Evolutionary conservation across 192 early-diverging fungal species (phyloP).

Genomic region (Coemansia sp.): DNA sequence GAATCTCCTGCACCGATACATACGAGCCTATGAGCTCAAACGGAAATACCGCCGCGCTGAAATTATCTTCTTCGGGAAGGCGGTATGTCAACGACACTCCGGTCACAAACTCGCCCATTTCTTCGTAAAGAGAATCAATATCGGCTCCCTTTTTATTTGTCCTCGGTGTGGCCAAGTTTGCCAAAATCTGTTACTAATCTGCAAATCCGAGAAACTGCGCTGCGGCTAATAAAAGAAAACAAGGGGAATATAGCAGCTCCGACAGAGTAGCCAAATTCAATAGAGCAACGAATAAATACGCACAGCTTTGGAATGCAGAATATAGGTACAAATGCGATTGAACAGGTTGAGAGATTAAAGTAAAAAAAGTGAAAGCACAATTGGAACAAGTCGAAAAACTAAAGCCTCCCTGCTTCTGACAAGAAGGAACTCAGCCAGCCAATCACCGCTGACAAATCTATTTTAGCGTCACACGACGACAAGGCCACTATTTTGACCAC

Average conservation of each 20-base stretch:
- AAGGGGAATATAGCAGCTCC: not conserved
- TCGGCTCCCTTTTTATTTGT: not conserved
- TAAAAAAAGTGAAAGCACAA: not conserved
- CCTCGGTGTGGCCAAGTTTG: no score
- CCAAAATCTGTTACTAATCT: not conserved
- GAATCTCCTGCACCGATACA: constrained; percentile 41
- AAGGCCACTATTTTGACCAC: no score
- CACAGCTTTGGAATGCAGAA: not conserved
- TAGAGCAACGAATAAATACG: not conserved
- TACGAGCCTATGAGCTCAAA: constrained; percentile 45
- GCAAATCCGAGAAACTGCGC: not conserved
- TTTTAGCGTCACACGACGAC: not conserved
- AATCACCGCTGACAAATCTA: not conserved
- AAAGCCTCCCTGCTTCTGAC: not conserved
- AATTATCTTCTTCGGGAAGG: constrained; percentile 34
- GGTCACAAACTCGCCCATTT: constrained; percentile 36
- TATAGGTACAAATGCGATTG: constrained; percentile 1
- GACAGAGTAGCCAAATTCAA: not conserved
- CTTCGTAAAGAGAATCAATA: not conserved
- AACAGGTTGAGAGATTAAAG: not conserved
- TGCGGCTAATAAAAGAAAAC: not conserved
- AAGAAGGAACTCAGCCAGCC: constrained; percentile 7
- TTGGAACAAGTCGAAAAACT: not conserved
- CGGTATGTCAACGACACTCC: constrained; percentile 36
- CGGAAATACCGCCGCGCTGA: constrained; percentile 40